Base-by-base conservation (phyloP, 768 basidiomycete genomes). In the Butyriboletus loyo region DNA sequence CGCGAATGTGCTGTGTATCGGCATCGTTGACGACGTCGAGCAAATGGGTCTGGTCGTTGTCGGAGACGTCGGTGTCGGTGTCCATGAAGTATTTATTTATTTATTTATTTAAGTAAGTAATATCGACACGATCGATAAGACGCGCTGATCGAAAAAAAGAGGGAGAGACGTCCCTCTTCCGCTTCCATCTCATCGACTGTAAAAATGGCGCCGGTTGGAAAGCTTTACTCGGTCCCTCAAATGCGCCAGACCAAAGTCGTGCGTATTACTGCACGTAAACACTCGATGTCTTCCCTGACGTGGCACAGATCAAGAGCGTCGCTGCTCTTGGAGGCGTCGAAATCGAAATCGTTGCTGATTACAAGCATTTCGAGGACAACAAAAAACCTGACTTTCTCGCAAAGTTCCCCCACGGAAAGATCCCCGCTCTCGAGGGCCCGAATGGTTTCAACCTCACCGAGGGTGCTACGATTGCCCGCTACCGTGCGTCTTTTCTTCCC, bases 381-480 rank as follows among this genome's bases (percentile, higher is more conserved):
- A 81, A 80, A 66, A 82, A 80, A 64, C 78, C 86, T 0, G 86
- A 84, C 30, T 91, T 84, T 70, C 66, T 82, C 42, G 66, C 73
- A 54, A 92, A 93, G 72, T 94, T 91, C 72, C 83, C 87, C 45
- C 78, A 78, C 52, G 87, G 89, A 50, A 92, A 92, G 77, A 82
- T 96, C 60, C 96, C 97, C 25, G 86, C 87, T 34, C 80, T 87
- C 48, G 91, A 93, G 69, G 76, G 79, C 40, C 71, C 75, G 14
- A 83, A 92, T 69, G 92, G 92, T 50, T 82, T 92, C 78, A 80
- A 76, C 64, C 75, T 97, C 53, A 82, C 83, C 60, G 96, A 96
- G 77, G 77, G 81, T 50, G 66, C 73, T 49, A 83, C 92, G 43
- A 92, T 98, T 71, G 88, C 92, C 41, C 85, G 84, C 52, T 94